Evolutionary conservation across 257 asterid genomes (phyloP).

Genomic region (Lycium barbarum): DNA sequence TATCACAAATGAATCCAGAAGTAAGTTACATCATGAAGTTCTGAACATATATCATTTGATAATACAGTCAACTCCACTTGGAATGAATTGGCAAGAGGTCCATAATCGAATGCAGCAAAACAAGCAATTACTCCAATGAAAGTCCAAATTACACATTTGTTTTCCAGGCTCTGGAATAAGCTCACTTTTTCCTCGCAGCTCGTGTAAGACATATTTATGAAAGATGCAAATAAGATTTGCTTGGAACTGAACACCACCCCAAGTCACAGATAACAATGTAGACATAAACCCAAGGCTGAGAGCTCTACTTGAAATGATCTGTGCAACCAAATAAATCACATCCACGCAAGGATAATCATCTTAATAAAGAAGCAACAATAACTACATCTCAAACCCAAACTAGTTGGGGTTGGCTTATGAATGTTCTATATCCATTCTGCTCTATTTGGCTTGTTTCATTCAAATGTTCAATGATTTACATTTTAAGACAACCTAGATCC

Average conservation of each 20-base stretch:
- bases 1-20: not conserved
- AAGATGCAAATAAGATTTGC: not conserved
- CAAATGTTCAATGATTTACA: not conserved
- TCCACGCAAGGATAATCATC: not conserved
- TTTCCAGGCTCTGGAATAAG: not conserved
- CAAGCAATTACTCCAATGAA: not conserved
- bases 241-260: not conserved
- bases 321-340: constrained; percentile 17
- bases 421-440: not conserved
- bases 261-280: constrained; percentile 10
- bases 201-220: not conserved
- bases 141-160: constrained; percentile 1
- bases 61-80: not conserved
- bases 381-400: constrained; percentile 20
- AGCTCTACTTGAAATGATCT: not conserved
- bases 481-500: not conserved
- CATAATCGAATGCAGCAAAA: not conserved
- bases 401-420: constrained; percentile 4
- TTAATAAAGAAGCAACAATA: not conserved
- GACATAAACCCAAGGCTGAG: not conserved
- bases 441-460: not conserved
- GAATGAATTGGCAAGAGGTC: not conserved
- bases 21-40: not conserved
- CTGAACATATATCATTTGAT: not conserved
- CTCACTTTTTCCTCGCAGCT: constrained; percentile 1